Evolutionary conservation across 2,329 filamentous ascomycete genomes (phyloP), one percentile per base, ranked within the genome.

Genomic region (Mycogone perniciosa): DNA sequence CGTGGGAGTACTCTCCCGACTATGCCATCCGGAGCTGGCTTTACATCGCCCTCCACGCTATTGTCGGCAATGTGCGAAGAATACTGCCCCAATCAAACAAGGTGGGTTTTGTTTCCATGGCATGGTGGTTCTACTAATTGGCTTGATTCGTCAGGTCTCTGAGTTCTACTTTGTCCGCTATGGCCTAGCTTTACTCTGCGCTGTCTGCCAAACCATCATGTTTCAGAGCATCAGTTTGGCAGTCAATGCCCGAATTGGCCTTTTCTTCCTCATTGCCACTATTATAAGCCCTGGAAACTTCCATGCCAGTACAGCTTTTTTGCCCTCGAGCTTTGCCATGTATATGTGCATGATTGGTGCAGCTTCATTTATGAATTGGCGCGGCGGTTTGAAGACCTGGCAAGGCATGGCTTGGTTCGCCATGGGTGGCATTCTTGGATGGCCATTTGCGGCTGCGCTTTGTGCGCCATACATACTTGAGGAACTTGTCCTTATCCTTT

Each of bases 271-370:
- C 53, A 74, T 92, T 54, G 82, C 86, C 40, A 84, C 86, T 53
- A 72, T 89, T 45, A 83, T 85, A 52, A 95, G 87, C 55, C 88
- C 93, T 0, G 93, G 93, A 40, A 95, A 96, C 77, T 97, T 96
- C 65, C 89, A 96, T 68, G 86, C 93, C 4, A 89, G 89, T 51
- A 80, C 87, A 1, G 84, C 92, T 5, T 96, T 88, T 63, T 75
- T 99, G 5, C 93, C 93, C 0, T 96, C 91, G 7, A 96, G 87
- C 67, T 99, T 99, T 64, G 87, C 93, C 63, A 99, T 99, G 93
- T 96, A 95, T 66, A 88, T 84, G 53, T 84, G 82, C 10, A 93
- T 93, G 77, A 74, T 97, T 6, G 93, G 91, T 8, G 81, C 90
- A 50, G 81, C 90, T 1, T 83, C 89, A 1, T 99, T 97, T 67